phyloP scores from a whole-genome alignment of 805 yeast genomes.

The Ogataea glucozyma region DNA sequence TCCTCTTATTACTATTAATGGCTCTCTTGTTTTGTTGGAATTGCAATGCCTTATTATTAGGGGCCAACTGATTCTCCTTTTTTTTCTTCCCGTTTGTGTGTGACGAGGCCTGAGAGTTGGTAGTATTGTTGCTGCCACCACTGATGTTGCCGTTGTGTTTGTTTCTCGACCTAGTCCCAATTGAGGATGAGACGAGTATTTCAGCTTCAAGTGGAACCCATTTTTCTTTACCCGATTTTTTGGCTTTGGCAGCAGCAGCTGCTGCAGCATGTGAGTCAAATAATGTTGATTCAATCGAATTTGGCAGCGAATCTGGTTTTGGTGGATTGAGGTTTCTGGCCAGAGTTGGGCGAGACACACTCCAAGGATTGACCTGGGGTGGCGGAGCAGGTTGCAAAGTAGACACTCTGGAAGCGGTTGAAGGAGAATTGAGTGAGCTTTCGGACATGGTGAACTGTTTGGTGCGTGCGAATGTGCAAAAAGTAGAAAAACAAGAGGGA shows the following conservation, averaged over 20 bases:
- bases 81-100: constrained; percentile 5
- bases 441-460: constrained; percentile 1
- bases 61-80: too few species aligned
- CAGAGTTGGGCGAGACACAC: constrained; percentile 7
- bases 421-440: background rate
- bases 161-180: constrained; percentile 6
- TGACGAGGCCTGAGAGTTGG: background rate
- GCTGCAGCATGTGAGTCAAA: background rate
- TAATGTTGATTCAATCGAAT: too few species aligned
- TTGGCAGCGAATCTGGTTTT: background rate
- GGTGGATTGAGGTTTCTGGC: background rate
- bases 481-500: too few species aligned
- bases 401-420: constrained; percentile 11
- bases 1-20: constrained; percentile 4
- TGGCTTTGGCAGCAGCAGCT: constrained; percentile 17
- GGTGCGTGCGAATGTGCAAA: constrained; percentile 1
- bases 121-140: background rate
- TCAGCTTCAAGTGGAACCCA: constrained; percentile 31
- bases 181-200: constrained; percentile 23
- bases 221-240: constrained; percentile 25
- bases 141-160: constrained; percentile 3
- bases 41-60: too few species aligned
- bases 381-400: constrained; percentile 34
- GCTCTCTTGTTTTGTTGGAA: background rate
- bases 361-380: constrained; percentile 32